These are phyloP conservation scores for Fusarium odoratissimum DNA, from an alignment of 2,329 filamentous ascomycete species.

Conservation along the genomic window DNA sequence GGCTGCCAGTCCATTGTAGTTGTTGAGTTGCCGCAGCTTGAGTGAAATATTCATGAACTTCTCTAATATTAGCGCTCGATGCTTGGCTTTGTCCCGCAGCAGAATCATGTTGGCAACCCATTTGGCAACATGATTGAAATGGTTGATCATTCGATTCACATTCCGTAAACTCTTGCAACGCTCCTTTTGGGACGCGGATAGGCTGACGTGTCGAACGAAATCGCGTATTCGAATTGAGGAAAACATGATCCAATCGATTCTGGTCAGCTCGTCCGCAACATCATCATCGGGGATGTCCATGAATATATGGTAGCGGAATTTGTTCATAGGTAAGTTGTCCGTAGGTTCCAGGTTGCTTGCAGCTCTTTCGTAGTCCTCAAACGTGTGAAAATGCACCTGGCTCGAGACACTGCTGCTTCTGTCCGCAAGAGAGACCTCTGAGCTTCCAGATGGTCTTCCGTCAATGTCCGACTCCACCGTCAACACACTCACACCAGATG, in stretches of 20 bases:
- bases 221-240: slow-evolving; percentile 93
- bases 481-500: slow-evolving; percentile 59
- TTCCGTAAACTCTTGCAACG: slow-evolving; percentile 82
- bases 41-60: slow-evolving; percentile 94
- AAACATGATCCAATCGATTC: slow-evolving; percentile 99
- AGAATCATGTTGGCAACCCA: slow-evolving; percentile 88
- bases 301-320: slow-evolving; percentile 88
- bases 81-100: slow-evolving; percentile 94
- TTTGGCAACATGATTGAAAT: slow-evolving; percentile 87
- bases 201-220: slow-evolving; percentile 88
- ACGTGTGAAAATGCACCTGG: slow-evolving; percentile 70
- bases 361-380: slow-evolving; percentile 84
- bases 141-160: slow-evolving; percentile 92
- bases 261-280: slow-evolving; percentile 89
- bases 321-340: slow-evolving; percentile 77
- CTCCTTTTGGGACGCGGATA: slow-evolving; percentile 77
- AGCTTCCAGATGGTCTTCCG: slow-evolving; percentile 59
- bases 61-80: slow-evolving; percentile 89
- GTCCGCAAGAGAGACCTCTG: slow-evolving; percentile 56
- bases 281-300: slow-evolving; percentile 88
- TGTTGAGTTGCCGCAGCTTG: slow-evolving; percentile 90
- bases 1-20: slow-evolving; percentile 96
- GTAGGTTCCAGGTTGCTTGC: slow-evolving; percentile 78
- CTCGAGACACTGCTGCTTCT: slow-evolving; percentile 54
- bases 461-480: slow-evolving; percentile 61